These are phyloP conservation scores for Punica granatum DNA, from an alignment of 345 rosid species.

Conservation along the genomic window DNA sequence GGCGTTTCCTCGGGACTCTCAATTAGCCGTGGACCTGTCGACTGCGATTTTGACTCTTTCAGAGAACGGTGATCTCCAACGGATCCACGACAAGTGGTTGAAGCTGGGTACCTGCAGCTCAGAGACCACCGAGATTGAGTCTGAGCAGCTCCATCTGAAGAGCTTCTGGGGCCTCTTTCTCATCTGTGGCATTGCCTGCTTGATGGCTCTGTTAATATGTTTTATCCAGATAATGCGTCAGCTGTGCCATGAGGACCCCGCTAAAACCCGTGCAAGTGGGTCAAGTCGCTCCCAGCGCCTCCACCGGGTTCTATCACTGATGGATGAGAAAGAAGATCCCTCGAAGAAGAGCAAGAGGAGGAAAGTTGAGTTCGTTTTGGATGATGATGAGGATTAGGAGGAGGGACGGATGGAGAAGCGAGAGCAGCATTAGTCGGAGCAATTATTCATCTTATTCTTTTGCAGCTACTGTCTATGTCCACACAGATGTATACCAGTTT, in stretches of 20 bases:
- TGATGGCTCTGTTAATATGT: slow-evolving; percentile 56
- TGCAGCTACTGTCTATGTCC: background rate
- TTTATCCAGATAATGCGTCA: slow-evolving; percentile 44
- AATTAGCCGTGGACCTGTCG: slow-evolving; percentile 74
- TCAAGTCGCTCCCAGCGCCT: slow-evolving; percentile 26
- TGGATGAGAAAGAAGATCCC: slow-evolving; percentile 66
- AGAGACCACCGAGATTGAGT: slow-evolving; percentile 58
- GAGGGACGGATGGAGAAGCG: background rate
- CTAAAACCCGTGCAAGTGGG: slow-evolving; percentile 20
- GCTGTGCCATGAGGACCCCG: slow-evolving; percentile 16
- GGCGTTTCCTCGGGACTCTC: slow-evolving; percentile 96
- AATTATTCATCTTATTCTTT: background rate
- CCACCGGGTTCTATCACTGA: slow-evolving; percentile 51
- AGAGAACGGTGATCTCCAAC: slow-evolving; percentile 87
- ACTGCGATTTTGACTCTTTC: slow-evolving; percentile 74
- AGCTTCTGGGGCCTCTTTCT: slow-evolving; percentile 93
- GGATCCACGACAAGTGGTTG: slow-evolving; percentile 97
- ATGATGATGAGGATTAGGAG: background rate
- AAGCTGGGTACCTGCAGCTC: slow-evolving; percentile 52
- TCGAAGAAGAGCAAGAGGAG: slow-evolving; percentile 41
- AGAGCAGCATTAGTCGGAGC: background rate
- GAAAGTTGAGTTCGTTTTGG: slow-evolving; percentile 39
- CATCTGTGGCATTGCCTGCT: slow-evolving; percentile 68
- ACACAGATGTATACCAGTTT: background rate
- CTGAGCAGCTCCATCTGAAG: slow-evolving; percentile 60